Evolutionary conservation across 2,329 filamentous ascomycete species (phyloP).

Genomic region (Parascedosporium putredinis): DNA sequence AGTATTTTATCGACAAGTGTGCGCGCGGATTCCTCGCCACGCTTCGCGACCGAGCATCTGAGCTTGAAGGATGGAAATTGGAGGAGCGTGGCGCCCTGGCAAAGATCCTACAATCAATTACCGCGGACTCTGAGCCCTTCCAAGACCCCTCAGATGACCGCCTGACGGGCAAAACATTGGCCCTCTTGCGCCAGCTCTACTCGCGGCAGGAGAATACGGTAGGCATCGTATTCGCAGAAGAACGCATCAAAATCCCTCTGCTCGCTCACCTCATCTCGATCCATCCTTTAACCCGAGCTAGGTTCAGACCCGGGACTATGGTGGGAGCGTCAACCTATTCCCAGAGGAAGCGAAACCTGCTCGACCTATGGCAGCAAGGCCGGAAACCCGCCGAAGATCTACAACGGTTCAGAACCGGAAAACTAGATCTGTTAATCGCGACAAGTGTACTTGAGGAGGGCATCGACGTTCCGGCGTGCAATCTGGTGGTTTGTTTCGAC

Average conservation of each 20-base stretch:
- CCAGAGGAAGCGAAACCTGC: constrained; percentile 28
- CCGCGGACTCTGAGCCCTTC: constrained; percentile 14
- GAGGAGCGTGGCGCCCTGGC: constrained; percentile 47
- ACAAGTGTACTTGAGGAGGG: constrained; percentile 59
- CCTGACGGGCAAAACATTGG: constrained; percentile 47
- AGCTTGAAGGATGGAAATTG: constrained; percentile 14
- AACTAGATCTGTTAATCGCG: constrained; percentile 47
- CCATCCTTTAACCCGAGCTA: constrained; percentile 35
- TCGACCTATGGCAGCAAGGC: constrained; percentile 21
- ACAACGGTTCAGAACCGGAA: constrained; percentile 41
- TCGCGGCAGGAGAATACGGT: constrained; percentile 17
- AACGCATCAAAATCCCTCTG: constrained; percentile 50
- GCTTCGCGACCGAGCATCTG: neutral
- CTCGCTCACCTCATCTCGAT: constrained; percentile 45
- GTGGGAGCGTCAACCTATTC: constrained; percentile 38
- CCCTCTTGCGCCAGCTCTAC: constrained; percentile 40
- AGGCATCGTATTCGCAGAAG: constrained; percentile 59
- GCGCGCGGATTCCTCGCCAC: neutral
- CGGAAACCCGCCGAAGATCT: constrained; percentile 22
- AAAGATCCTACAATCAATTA: constrained; percentile 30
- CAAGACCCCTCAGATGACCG: constrained; percentile 13
- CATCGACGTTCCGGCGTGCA: constrained; percentile 56
- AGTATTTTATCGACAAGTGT: constrained; percentile 50
- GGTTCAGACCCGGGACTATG: constrained; percentile 42
- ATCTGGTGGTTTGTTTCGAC: constrained; percentile 50